phyloP scores from a whole-genome alignment of 176 grass and related monocot species.

The Elymus sibiricus region DNA sequence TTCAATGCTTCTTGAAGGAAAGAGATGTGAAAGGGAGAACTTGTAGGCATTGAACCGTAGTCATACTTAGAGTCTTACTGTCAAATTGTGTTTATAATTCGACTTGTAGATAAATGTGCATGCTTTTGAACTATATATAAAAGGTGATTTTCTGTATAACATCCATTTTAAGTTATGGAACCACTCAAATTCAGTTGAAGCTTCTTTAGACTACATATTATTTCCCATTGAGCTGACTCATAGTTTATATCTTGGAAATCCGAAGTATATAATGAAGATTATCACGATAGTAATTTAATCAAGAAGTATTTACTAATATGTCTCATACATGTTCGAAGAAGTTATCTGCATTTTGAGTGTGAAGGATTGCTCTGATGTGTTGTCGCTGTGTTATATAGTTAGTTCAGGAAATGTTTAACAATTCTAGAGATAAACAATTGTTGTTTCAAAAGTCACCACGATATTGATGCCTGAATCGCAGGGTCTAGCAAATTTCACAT shows the following conservation, averaged over 20 bases:
- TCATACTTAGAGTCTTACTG: background rate
- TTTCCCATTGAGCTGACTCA: background rate
- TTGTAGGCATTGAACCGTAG: background rate
- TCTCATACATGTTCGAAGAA: background rate
- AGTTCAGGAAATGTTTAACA: background rate
- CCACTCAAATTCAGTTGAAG: background rate
- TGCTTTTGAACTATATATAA: conserved; percentile 1
- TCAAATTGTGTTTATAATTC: background rate
- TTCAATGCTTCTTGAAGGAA: background rate
- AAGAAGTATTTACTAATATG: background rate
- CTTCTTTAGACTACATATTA: background rate
- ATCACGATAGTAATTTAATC: background rate
- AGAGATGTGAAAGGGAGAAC: background rate
- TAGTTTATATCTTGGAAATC: background rate
- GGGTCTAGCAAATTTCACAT: background rate
- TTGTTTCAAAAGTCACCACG: background rate
- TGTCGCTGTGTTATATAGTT: background rate
- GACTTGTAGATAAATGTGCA: background rate
- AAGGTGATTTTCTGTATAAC: background rate
- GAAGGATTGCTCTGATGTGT: background rate
- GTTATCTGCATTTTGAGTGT: too few species aligned
- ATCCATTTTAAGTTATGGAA: background rate
- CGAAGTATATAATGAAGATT: background rate
- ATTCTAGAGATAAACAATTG: background rate
- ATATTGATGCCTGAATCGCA: background rate